phyloP scores from a whole-genome alignment of 306 rosid species.

The Cicer pinnatifidum region DNA sequence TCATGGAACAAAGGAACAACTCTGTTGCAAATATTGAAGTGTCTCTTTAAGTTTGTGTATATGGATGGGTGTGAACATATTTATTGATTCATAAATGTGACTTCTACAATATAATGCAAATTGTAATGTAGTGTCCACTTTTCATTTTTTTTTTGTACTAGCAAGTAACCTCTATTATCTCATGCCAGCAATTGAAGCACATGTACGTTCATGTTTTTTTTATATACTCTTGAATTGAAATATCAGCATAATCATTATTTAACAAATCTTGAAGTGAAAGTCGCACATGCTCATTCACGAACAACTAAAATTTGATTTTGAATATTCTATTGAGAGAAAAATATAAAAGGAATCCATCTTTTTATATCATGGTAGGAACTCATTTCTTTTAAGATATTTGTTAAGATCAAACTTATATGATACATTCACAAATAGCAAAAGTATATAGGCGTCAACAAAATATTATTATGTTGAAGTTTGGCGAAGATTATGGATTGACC shows the following conservation, averaged over 20 bases:
- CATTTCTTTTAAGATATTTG: not conserved
- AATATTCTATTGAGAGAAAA: conserved; percentile 25
- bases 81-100: conserved; percentile 35
- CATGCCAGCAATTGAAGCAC: conserved; percentile 43
- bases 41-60: conserved; percentile 8
- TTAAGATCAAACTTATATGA: too few species aligned
- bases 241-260: conserved; percentile 38
- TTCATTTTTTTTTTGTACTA: not conserved
- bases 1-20: conserved; percentile 30
- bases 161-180: conserved; percentile 26
- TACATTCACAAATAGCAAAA: too few species aligned
- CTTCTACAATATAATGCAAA: conserved; percentile 14
- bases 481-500: too few species aligned
- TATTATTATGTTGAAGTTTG: too few species aligned
- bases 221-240: conserved; percentile 41
- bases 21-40: conserved; percentile 1
- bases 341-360: conserved; percentile 2
- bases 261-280: conserved; percentile 50
- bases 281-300: conserved; percentile 43
- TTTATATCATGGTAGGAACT: conserved; percentile 7
- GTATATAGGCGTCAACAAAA: too few species aligned
- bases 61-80: conserved; percentile 10
- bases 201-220: conserved; percentile 41
- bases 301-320: conserved; percentile 34
- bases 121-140: not conserved